Evolutionary conservation across 1,284 basidiomycete species (phyloP).

Genomic region (Fereydounia khargensis): DNA sequence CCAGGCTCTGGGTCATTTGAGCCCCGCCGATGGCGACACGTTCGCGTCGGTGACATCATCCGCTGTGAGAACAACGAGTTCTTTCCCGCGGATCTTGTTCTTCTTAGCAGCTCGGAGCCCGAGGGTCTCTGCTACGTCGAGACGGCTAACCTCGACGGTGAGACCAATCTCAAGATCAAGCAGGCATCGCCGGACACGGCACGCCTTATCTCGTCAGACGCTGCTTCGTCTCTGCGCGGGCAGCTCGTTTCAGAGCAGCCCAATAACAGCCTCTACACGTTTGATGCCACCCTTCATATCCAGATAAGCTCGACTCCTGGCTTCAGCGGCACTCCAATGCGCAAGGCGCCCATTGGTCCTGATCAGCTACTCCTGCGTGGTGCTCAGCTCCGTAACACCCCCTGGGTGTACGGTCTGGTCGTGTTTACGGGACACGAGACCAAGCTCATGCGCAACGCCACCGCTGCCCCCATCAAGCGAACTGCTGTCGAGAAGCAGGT

Average conservation of each 20-base stretch:
- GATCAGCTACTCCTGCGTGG: slow-evolving; percentile 92
- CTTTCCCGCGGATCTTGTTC: slow-evolving; percentile 90
- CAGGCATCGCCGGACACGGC: slow-evolving; percentile 84
- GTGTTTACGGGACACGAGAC: slow-evolving; percentile 98
- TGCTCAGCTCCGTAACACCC: slow-evolving; percentile 92
- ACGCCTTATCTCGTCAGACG: slow-evolving; percentile 72
- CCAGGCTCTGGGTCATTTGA: slow-evolving; percentile 68
- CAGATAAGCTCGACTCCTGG: slow-evolving; percentile 44
- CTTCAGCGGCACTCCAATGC: slow-evolving; percentile 48
- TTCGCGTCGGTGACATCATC: slow-evolving; percentile 87
- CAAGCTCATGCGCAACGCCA: slow-evolving; percentile 89
- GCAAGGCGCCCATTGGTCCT: slow-evolving; percentile 77
- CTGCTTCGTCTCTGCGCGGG: slow-evolving; percentile 74
- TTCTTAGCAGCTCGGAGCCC: slow-evolving; percentile 87
- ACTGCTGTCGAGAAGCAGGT: slow-evolving; percentile 95
- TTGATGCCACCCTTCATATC: slow-evolving; percentile 72
- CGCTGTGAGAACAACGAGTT: slow-evolving; percentile 88
- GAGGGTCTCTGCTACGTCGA: slow-evolving; percentile 97
- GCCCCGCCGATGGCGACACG: slow-evolving; percentile 80
- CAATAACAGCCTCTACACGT: slow-evolving; percentile 96
- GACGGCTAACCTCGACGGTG: slow-evolving; percentile 94
- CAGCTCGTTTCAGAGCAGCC: slow-evolving; percentile 89
- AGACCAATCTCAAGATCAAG: slow-evolving; percentile 99
- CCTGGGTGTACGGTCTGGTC: slow-evolving; percentile 90
- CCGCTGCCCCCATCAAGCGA: slow-evolving; percentile 88